Conservation (phyloP, 2,329 filamentous ascomycete genomes). For the Aurifilum marmelostoma region DNA sequence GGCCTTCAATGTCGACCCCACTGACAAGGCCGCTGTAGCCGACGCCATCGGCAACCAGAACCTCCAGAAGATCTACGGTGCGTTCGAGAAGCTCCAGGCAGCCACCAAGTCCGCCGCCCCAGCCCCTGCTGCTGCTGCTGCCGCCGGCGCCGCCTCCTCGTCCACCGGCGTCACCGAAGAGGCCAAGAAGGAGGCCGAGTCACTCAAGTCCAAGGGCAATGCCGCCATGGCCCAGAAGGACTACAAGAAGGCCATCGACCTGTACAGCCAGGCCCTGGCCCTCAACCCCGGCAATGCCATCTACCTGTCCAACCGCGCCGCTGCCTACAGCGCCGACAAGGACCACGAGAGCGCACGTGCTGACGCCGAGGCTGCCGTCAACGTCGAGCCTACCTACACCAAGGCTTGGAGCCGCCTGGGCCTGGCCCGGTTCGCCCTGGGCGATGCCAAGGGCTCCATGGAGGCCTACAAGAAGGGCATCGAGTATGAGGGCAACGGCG, state of each 20-base stretch:
- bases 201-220: constrained; percentile 88
- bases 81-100: constrained; percentile 92
- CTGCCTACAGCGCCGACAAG: constrained; percentile 82
- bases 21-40: constrained; percentile 70
- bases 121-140: no score
- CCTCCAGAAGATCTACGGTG: constrained; percentile 87
- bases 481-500: constrained; percentile 89
- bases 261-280: constrained; percentile 85
- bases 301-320: constrained; percentile 96
- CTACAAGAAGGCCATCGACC: constrained; percentile 78
- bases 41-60: constrained; percentile 84
- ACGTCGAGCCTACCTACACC: constrained; percentile 88
- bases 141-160: constrained; percentile 44
- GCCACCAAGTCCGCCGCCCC: constrained; percentile 42
- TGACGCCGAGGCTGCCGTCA: constrained; percentile 89
- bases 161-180: constrained; percentile 49
- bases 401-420: constrained; percentile 97
- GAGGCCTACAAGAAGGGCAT: constrained; percentile 94
- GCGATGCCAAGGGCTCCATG: constrained; percentile 88
- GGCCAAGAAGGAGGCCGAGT: constrained; percentile 80
- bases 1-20: constrained; percentile 91
- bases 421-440: constrained; percentile 87
- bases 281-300: constrained; percentile 87
- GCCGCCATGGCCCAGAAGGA: constrained; percentile 94
- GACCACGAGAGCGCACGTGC: constrained; percentile 83